Base-by-base conservation (phyloP, 1,139 yeast species). In the Magnusiomyces tetraspermus region DNA sequence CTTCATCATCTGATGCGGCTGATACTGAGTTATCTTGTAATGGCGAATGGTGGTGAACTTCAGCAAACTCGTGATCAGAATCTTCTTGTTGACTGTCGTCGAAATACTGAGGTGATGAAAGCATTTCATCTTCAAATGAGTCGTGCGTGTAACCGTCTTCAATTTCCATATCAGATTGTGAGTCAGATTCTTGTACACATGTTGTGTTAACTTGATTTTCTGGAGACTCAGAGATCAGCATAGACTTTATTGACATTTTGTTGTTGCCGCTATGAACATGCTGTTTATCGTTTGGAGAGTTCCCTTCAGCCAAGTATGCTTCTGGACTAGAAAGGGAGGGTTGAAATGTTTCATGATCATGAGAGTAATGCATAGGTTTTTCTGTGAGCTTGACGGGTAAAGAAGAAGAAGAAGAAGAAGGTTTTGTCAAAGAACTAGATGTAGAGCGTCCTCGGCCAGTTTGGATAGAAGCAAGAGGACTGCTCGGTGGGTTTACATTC, bases 251-350 rank as follows among this genome's bases (percentile, higher is more conserved):
- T 13, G 38, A 33, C 10, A 33, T 33, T 15, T 33, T 15, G n/a
- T 33, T 17, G 11, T 30, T 8, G 13, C 11, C 33, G 11, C 13
- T 13, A 30, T 30, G 33, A 8, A 8, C 11, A 30, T 30, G 33
- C 8, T 8, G 13, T 30, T 30, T 30, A 28, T 24, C 3, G 28
- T 19, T 19, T n/a, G 46, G 36, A 8, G 36, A 43, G 2, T n/a
- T 2, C 4, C 26, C 36, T 15, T 43, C 17, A 2, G 36, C 46
- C 8, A 43, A 6, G 13, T n/a, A 17, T 2, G 13, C 26, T 26
- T 43, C 46, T 3, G 46, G 36, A 28, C 46, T 43, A 43, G 46
- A 43, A 4, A 43, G 19, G 19, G 46, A 19, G 11, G 15, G 42
- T 10, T 33, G 10, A 10, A 4, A 8, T 13, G 17, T 4, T 15